A percentile compares a stretch with the other conserved stretches of the same genome.
These are phyloP conservation scores for Orbilia ellipsospora DNA, from an alignment of 2,329 filamentous ascomycete species.

Conservation along the genomic window DNA sequence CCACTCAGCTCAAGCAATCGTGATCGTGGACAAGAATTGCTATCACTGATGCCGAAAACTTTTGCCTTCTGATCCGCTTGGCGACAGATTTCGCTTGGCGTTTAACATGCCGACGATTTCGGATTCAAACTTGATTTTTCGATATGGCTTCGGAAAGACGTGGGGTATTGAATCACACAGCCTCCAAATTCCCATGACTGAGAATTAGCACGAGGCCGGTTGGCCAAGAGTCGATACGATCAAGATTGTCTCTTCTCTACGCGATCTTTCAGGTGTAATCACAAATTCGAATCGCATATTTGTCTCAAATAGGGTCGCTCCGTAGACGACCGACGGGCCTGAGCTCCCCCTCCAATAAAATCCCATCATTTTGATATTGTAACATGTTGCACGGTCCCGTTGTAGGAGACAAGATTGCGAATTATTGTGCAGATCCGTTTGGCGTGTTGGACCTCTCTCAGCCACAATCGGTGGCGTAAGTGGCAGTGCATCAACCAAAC, in stretches of 20 bases:
- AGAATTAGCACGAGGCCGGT: not conserved
- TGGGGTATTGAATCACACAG: slow-evolving; percentile 28
- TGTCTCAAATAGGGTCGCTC: slow-evolving; percentile 1
- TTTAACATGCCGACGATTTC: not conserved
- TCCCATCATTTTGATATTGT: no score
- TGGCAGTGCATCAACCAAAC: slow-evolving; percentile 34
- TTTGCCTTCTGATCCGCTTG: slow-evolving; percentile 3
- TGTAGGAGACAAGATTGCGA: no score
- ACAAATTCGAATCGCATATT: slow-evolving; percentile 19
- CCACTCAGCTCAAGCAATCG: no score
- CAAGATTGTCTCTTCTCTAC: no score
- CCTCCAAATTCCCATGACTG: slow-evolving; percentile 2
- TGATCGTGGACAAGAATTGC: no score
- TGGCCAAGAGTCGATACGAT: slow-evolving; percentile 11
- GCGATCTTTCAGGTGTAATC: slow-evolving; percentile 1
- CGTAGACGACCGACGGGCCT: no score
- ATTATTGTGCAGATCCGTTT: no score
- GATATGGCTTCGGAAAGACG: slow-evolving; percentile 21
- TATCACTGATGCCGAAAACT: no score
- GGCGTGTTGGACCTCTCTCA: not conserved
- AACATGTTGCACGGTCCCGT: no score
- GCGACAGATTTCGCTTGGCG: slow-evolving; percentile 12
- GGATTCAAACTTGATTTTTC: slow-evolving; percentile 13
- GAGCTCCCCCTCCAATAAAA: no score
- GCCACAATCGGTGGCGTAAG: slow-evolving; percentile 37